Evolutionary conservation across 805 yeast species (phyloP).

Genomic region (Lipomyces yamanashiensis): DNA sequence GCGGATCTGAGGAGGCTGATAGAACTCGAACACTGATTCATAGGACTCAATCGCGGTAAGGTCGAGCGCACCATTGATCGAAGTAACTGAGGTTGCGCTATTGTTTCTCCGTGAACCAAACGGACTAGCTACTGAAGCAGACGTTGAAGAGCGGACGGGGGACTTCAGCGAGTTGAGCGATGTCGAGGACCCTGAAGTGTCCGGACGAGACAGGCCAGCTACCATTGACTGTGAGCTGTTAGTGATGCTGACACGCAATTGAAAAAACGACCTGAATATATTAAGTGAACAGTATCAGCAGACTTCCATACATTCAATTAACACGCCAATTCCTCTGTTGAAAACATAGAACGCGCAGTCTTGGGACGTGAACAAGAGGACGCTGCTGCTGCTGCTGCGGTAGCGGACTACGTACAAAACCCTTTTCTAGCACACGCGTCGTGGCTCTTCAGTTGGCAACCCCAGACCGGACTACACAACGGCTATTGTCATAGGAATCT

Average conservation of each 20-base stretch:
- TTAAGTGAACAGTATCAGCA: no score
- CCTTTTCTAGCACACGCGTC: no score
- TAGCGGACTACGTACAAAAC: no score
- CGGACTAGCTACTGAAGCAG: not conserved
- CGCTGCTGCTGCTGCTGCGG: no score
- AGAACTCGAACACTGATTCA: conserved; percentile 30
- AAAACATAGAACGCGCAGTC: no score
- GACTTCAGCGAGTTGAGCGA: conserved; percentile 8
- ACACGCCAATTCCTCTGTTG: no score
- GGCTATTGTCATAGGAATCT: no score
- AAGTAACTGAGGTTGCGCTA: not conserved
- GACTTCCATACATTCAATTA: no score
- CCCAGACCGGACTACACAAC: no score
- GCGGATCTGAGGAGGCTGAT: conserved; percentile 32
- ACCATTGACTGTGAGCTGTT: not conserved
- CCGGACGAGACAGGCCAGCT: not conserved
- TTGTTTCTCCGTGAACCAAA: conserved; percentile 6
- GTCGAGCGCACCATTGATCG: conserved; percentile 3
- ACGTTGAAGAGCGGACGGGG: not conserved
- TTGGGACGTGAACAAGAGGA: no score
- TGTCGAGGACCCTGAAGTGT: conserved; percentile 6
- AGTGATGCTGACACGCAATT: no score
- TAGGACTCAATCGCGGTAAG: conserved; percentile 25
- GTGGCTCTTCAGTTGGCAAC: no score
- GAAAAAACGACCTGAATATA: not conserved